A percentile compares a stretch with the other conserved stretches of the same genome.
These are phyloP conservation scores for Lactuca sativa DNA, from an alignment of 129 eudicot species.

Conservation along the genomic window DNA sequence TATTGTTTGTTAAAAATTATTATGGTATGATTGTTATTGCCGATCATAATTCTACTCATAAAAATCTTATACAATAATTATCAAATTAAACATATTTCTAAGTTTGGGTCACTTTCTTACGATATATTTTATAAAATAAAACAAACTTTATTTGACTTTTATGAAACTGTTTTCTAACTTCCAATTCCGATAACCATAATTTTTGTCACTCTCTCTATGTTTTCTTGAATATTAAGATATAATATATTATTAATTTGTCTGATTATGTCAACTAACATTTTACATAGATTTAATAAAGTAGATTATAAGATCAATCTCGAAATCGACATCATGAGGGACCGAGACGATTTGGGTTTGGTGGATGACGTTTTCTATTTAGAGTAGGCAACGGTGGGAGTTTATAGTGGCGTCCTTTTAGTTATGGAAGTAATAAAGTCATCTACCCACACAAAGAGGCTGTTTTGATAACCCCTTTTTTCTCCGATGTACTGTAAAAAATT, in stretches of 20 bases:
- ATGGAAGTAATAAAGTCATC: no score
- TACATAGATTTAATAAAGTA: constrained; percentile 1
- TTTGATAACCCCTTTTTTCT: no score
- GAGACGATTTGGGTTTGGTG: background rate
- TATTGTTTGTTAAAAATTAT: background rate
- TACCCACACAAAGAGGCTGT: no score
- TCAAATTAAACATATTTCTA: background rate
- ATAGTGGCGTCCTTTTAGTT: no score
- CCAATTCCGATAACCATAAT: constrained; percentile 41
- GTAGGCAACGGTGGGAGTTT: background rate
- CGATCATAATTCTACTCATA: background rate
- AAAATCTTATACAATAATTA: background rate
- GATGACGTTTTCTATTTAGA: background rate
- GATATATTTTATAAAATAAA: constrained; percentile 1
- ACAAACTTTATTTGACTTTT: constrained; percentile 40
- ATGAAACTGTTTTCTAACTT: constrained; percentile 42
- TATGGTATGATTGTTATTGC: background rate
- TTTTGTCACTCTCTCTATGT: constrained; percentile 23
- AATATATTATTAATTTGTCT: constrained; percentile 21
- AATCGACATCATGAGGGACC: constrained; percentile 2
- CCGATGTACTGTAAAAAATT: no score
- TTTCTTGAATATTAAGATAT: constrained; percentile 18
- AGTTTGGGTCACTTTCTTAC: constrained; percentile 21
- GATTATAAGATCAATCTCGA: background rate
- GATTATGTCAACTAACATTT: constrained; percentile 22